Base-by-base conservation (phyloP, 2,329 filamentous ascomycete species). In the Teratosphaeria viscida region DNA sequence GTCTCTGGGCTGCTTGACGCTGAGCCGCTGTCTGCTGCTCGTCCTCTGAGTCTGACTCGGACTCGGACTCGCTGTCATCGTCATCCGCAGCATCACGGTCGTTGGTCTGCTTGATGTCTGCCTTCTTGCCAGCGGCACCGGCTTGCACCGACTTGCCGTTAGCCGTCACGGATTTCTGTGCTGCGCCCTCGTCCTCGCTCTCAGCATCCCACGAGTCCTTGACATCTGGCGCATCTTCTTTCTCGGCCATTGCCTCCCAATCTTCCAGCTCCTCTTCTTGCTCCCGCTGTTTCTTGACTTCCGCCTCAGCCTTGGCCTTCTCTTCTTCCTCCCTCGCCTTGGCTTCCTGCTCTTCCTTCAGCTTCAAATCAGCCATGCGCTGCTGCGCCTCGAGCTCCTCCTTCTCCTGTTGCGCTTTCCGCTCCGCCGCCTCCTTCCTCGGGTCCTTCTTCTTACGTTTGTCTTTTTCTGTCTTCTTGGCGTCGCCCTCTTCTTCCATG, bases 231-330 rank as follows among this genome's bases (percentile, higher is more conserved):
- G 89, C 84, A 16, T 88, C 87, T 29, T 89, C 84, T 11, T 83
- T 84, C 55, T 89, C 88, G 29, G 86, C 88, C 56, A 89, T 86
- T 34, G 86, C 85, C 74, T 96, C 90, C 92, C 92, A 96, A 74
- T 96, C 91, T 39, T 95, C 83, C 19, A 80, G 72, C 57, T 81
- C 87, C 16, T 89, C 86, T 29, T 88, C 73, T 19, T 85, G 85
- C 55, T 83, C 86, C 56, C 81, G 77, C 16, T 79, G 81, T 56
- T 82, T 80, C 68, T 84, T 81, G 76, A 83, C 82, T 70, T 90
- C 87, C 23, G 88, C 89, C 66, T 89, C 85, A 59, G 78, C 66
- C 60, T 79, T 79, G 11, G 86, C 87, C 63, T 88, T 83, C 72
- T 89, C 88, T 57, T 88, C 90, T 71, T 92, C 90, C 52, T 86